Conservation (phyloP, 1,284 basidiomycete species). For the Leucoagaricus sp. region DNA sequence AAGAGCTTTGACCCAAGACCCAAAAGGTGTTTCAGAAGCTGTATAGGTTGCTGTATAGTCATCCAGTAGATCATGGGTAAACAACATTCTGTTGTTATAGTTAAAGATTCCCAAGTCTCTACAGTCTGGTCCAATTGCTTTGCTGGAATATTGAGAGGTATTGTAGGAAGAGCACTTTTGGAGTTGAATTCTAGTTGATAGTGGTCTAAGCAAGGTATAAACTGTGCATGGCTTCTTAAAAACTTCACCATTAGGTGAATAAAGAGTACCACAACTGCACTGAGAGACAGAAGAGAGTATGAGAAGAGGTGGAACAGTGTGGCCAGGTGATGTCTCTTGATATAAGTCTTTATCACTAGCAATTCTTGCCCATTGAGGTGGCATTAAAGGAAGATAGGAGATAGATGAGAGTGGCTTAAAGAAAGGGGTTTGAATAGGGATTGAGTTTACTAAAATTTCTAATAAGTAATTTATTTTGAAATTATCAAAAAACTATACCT, state of each 20-base stretch:
- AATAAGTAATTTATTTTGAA: neutral
- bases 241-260: neutral
- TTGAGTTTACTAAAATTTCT: neutral
- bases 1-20: slow-evolving; percentile 23
- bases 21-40: slow-evolving; percentile 30
- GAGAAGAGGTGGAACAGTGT: neutral
- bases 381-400: neutral
- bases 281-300: too few species aligned
- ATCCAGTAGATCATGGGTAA: slow-evolving; percentile 30
- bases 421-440: neutral
- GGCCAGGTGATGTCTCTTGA: neutral
- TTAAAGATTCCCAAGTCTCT: slow-evolving; percentile 27
- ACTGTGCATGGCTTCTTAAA: neutral
- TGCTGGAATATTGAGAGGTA: neutral
- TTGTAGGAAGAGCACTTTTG: slow-evolving; percentile 3
- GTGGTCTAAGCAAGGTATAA: too few species aligned
- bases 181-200: too few species aligned
- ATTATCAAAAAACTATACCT: too few species aligned
- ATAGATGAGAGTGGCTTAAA: neutral
- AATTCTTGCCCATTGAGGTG: neutral
- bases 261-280: neutral
- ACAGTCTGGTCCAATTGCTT: slow-evolving; percentile 26
- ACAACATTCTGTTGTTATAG: slow-evolving; percentile 27
- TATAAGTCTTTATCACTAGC: neutral
- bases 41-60: slow-evolving; percentile 29